These are phyloP conservation scores for Trifolium dubium DNA, from an alignment of 306 rosid genomes.

Conservation along the genomic window DNA sequence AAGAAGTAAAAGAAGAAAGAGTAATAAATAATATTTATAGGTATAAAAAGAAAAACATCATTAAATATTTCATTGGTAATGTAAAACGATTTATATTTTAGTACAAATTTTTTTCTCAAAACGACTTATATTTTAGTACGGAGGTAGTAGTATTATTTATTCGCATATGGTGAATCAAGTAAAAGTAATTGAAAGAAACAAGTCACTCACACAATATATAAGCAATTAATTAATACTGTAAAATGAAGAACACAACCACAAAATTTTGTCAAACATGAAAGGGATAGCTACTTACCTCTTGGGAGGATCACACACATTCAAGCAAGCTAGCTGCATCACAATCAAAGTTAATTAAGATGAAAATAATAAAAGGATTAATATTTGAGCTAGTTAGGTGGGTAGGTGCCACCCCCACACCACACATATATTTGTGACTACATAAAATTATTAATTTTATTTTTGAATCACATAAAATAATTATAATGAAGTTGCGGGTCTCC, in stretches of 20 bases:
- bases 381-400: constrained; percentile 45
- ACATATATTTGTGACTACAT: neutral
- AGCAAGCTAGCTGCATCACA: constrained; percentile 22
- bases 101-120: too few relatives aligned
- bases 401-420: constrained; percentile 37
- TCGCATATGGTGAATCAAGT: neutral
- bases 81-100: too few relatives aligned
- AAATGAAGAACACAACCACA: constrained; percentile 11
- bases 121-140: too few relatives aligned
- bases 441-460: neutral
- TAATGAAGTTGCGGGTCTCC: constrained; percentile 37
- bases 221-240: neutral
- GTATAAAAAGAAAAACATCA: too few relatives aligned
- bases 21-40: too few relatives aligned
- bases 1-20: too few relatives aligned
- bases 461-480: neutral
- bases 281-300: constrained; percentile 32
- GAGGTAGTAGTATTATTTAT: too few relatives aligned
- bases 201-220: neutral
- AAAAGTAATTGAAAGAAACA: neutral
- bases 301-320: constrained; percentile 13
- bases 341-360: neutral
- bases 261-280: constrained; percentile 37
- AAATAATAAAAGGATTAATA: neutral
- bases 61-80: too few relatives aligned